A percentile compares a stretch with the other conserved stretches of the same genome.
These are phyloP conservation scores for Limtongia smithiae DNA, from an alignment of 805 yeast species.

Conservation along the genomic window DNA sequence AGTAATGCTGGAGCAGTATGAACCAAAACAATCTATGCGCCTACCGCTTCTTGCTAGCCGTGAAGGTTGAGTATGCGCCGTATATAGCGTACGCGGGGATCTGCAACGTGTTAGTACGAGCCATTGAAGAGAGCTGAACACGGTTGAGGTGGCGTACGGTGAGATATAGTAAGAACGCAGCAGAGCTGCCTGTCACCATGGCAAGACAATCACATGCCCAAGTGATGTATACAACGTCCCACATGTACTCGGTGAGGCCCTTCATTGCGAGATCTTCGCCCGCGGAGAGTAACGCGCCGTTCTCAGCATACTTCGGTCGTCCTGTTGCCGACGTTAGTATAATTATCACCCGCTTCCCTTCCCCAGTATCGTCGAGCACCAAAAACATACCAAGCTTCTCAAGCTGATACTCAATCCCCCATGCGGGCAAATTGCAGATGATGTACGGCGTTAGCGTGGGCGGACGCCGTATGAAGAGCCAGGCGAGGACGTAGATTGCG, in stretches of 20 bases:
- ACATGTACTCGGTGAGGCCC: constrained; percentile 70
- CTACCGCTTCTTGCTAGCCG: too few relatives aligned
- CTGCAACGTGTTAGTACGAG: too few relatives aligned
- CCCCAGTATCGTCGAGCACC: neutral
- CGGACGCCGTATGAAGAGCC: constrained; percentile 47
- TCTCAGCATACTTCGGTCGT: constrained; percentile 51
- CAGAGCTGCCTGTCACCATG: constrained; percentile 52
- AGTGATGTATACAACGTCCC: constrained; percentile 65
- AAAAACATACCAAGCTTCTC: constrained; percentile 46
- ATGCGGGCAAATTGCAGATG: constrained; percentile 43
- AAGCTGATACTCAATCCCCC: constrained; percentile 48
- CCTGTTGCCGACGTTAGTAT: constrained; percentile 32
- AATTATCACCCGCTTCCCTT: neutral
- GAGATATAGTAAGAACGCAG: constrained; percentile 56
- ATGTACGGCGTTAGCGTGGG: constrained; percentile 44
- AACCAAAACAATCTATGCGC: too few relatives aligned
- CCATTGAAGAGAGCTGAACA: too few relatives aligned
- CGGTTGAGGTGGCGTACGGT: constrained; percentile 34
- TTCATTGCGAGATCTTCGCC: constrained; percentile 60
- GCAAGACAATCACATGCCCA: constrained; percentile 55
- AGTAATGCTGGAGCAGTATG: too few relatives aligned
- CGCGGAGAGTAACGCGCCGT: constrained; percentile 47
- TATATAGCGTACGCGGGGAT: too few relatives aligned
- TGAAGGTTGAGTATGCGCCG: too few relatives aligned
- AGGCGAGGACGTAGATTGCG: constrained; percentile 40